A percentile compares a stretch with the other conserved stretches of the same genome.
Evolutionary conservation across 31 red algal genomes (phyloP).

Genomic region (Bonnemaisonia californica): DNA sequence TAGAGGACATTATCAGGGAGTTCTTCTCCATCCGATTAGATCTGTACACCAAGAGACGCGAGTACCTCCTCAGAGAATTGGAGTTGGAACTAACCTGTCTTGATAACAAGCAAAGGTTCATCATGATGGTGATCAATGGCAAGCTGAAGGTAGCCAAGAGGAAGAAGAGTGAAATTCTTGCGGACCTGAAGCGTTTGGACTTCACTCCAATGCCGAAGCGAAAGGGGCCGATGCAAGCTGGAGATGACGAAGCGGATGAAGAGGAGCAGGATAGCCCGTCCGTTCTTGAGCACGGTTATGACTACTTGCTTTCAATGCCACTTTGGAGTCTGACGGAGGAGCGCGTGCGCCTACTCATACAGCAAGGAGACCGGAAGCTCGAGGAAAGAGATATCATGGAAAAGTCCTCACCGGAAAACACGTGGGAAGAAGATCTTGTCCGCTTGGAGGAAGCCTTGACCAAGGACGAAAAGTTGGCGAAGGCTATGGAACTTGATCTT

Average conservation of each 20-base stretch:
- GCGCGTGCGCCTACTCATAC: constrained; percentile 68
- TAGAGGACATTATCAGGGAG: constrained; percentile 78
- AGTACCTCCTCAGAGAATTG: constrained; percentile 63
- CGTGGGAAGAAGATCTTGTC: constrained; percentile 82
- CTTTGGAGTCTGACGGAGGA: constrained; percentile 91
- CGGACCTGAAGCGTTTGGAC: constrained; percentile 63
- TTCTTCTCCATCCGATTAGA: constrained; percentile 79
- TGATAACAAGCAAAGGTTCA: constrained; percentile 94
- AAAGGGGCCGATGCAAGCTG: constrained; percentile 17
- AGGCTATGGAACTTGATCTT: constrained; percentile 39
- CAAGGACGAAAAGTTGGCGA: constrained; percentile 44
- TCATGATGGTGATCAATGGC: constrained; percentile 83
- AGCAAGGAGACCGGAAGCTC: constrained; percentile 71
- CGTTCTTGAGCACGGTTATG: constrained; percentile 55
- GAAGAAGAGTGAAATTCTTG: constrained; percentile 75
- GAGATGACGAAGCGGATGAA: constrained; percentile 25
- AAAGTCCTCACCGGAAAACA: constrained; percentile 45
- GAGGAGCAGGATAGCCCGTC: not conserved
- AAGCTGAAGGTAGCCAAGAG: constrained; percentile 87
- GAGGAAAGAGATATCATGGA: constrained; percentile 70
- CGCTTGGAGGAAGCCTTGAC: constrained; percentile 76
- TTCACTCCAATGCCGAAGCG: constrained; percentile 68
- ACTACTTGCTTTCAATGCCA: constrained; percentile 98
- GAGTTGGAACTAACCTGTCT: constrained; percentile 59
- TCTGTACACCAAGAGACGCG: constrained; percentile 77